Conservation (phyloP, 2,329 filamentous ascomycete species). For the Corynespora cassiicola region DNA sequence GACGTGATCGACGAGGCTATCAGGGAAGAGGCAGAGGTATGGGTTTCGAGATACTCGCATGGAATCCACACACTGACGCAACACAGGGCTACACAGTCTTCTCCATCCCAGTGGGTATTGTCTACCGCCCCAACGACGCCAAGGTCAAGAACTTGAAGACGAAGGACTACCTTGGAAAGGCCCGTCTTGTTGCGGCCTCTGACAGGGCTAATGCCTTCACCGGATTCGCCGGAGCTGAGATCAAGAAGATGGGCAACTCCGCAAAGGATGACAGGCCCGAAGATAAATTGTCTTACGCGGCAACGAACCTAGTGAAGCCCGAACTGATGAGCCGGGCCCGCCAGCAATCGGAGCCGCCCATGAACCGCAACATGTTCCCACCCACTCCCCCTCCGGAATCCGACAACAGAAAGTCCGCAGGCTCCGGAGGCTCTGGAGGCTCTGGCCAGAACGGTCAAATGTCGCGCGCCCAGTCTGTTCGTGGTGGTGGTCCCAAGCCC, state of each 20-base stretch:
- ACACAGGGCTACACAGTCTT: slow-evolving; percentile 93
- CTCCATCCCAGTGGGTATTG: slow-evolving; percentile 93
- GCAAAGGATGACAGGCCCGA: slow-evolving; percentile 79
- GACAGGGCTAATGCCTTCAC: slow-evolving; percentile 82
- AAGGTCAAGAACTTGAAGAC: slow-evolving; percentile 98
- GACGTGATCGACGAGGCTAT: slow-evolving; percentile 99
- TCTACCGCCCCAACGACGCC: slow-evolving; percentile 94
- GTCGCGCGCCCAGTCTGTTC: slow-evolving; percentile 57
- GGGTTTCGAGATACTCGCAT: not conserved
- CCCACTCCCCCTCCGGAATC: slow-evolving; percentile 97
- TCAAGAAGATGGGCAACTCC: slow-evolving; percentile 67
- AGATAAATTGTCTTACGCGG: slow-evolving; percentile 89
- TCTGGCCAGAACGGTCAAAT: slow-evolving; percentile 41
- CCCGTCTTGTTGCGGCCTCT: slow-evolving; percentile 87
- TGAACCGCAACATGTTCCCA: slow-evolving; percentile 83
- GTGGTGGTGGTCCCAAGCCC: slow-evolving; percentile 55
- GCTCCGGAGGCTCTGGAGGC: slow-evolving; percentile 29
- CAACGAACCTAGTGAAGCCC: slow-evolving; percentile 90
- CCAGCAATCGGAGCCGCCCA: slow-evolving; percentile 84
- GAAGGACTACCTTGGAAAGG: slow-evolving; percentile 96
- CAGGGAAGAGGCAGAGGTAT: slow-evolving; percentile 85
- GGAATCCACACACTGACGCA: slow-evolving; percentile 30
- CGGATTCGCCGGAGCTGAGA: slow-evolving; percentile 79
- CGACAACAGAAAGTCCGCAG: slow-evolving; percentile 62
- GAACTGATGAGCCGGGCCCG: slow-evolving; percentile 76